phyloP scores from a whole-genome alignment of 2,329 filamentous ascomycete genomes.

The Periconia digitata region DNA sequence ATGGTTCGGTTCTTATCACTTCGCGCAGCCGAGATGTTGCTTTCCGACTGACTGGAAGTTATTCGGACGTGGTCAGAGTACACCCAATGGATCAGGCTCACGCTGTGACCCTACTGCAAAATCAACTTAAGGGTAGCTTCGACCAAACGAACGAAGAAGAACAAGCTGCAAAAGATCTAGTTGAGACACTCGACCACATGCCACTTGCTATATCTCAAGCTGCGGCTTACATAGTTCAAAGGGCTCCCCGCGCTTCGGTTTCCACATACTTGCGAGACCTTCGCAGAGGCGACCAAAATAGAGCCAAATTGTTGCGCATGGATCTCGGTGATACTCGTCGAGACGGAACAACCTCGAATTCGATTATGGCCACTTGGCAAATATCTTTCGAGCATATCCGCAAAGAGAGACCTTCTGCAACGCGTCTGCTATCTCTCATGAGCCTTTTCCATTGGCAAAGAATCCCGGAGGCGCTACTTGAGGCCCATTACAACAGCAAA shows the following conservation, averaged over 20 bases:
- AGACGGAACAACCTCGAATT: conserved; percentile 15
- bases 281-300: conserved; percentile 6
- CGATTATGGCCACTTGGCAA: conserved; percentile 41
- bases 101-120: conserved; percentile 11
- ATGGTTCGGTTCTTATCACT: conserved; percentile 14
- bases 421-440: conserved; percentile 48
- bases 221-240: conserved; percentile 29
- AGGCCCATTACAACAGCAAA: conserved; percentile 8
- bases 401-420: conserved; percentile 30
- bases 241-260: conserved; percentile 8
- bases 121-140: conserved; percentile 6
- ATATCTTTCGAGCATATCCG: conserved; percentile 39
- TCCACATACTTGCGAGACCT: conserved; percentile 38
- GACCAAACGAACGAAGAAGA: neutral
- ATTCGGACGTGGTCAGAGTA: conserved; percentile 11
- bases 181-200: conserved; percentile 11
- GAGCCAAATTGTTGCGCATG: conserved; percentile 2
- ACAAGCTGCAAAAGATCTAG: neutral
- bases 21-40: conserved; percentile 13
- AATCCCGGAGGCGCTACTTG: conserved; percentile 24
- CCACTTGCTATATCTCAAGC: conserved; percentile 25
- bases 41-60: conserved; percentile 7
- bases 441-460: conserved; percentile 18
- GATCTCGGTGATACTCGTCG: conserved; percentile 10
- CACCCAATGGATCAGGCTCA: conserved; percentile 11